These are phyloP conservation scores for Lentinula aciculospora DNA, from an alignment of 768 basidiomycete species.

Conservation along the genomic window DNA sequence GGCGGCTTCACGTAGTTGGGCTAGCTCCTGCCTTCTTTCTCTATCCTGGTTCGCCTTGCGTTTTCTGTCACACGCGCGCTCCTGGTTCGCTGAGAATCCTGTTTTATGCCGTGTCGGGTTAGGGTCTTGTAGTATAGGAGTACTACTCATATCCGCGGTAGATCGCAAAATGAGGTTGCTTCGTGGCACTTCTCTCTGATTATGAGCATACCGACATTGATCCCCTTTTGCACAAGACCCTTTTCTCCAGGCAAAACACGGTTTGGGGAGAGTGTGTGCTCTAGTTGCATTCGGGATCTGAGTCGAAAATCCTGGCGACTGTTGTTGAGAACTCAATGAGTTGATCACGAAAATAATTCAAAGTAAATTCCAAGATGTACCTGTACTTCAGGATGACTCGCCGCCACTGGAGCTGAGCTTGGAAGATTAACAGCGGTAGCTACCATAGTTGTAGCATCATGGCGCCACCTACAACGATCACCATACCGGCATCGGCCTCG, in stretches of 20 bases:
- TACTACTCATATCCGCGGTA: not conserved
- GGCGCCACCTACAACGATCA: not conserved
- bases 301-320: no score
- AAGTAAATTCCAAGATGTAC: not conserved
- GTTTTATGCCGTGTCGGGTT: not conserved
- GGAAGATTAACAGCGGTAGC: not conserved
- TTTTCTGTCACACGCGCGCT: not conserved
- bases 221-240: constrained; percentile 30
- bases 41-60: not conserved
- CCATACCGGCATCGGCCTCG: constrained; percentile 8
- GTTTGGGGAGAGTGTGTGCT: not conserved
- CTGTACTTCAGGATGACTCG: not conserved
- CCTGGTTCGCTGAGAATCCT: not conserved
- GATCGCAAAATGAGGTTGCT: not conserved
- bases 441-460: not conserved
- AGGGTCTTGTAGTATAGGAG: not conserved
- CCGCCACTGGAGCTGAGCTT: not conserved
- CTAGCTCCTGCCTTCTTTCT: not conserved
- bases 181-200: constrained; percentile 6
- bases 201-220: constrained; percentile 29
- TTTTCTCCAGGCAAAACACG: constrained; percentile 22
- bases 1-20: not conserved
- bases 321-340: not conserved
- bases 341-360: not conserved
- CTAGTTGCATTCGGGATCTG: no score